A percentile compares a stretch with the other conserved stretches of the same genome.
Evolutionary conservation across 2,329 filamentous ascomycete species (phyloP).

Genomic region (Diaporthe caulivora): DNA sequence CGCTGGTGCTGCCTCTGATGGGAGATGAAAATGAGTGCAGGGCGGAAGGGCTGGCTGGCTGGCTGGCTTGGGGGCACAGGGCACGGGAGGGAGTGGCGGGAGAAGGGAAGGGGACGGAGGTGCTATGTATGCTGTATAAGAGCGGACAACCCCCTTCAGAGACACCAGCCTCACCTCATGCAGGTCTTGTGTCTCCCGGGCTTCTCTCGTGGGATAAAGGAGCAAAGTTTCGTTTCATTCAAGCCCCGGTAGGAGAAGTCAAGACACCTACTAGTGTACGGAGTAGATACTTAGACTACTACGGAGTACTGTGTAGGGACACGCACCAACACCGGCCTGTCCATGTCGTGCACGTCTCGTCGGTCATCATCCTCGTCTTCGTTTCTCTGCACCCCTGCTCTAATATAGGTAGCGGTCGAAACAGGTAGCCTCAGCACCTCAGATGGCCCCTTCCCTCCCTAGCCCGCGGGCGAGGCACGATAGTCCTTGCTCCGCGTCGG

Average conservation of each 20-base stretch:
- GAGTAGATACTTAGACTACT: too few species aligned
- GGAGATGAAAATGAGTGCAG: not conserved
- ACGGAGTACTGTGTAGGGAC: too few species aligned
- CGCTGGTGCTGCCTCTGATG: not conserved
- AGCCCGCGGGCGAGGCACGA: constrained; percentile 4
- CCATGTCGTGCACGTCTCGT: constrained; percentile 19
- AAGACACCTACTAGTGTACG: constrained; percentile 17
- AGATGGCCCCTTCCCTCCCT: constrained; percentile 13
- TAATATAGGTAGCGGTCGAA: not conserved
- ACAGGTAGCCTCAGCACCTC: not conserved
- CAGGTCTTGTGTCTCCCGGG: constrained; percentile 31
- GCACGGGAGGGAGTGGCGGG: not conserved
- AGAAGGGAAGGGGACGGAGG: constrained; percentile 7
- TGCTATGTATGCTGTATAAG: constrained; percentile 15
- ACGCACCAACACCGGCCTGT: constrained; percentile 4
- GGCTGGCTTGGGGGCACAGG: not conserved
- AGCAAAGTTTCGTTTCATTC: constrained; percentile 26
- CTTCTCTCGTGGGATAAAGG: constrained; percentile 3
- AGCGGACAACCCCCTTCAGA: constrained; percentile 14
- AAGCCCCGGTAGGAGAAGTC: constrained; percentile 17
- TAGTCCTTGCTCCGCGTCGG: constrained; percentile 4
- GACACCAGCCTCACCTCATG: constrained; percentile 27
- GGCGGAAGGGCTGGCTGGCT: not conserved
- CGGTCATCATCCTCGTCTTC: not conserved
- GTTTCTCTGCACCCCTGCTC: not conserved